phyloP scores from a whole-genome alignment of 192 early-diverging fungal genomes.

The Mycoemilia scoparia region DNA sequence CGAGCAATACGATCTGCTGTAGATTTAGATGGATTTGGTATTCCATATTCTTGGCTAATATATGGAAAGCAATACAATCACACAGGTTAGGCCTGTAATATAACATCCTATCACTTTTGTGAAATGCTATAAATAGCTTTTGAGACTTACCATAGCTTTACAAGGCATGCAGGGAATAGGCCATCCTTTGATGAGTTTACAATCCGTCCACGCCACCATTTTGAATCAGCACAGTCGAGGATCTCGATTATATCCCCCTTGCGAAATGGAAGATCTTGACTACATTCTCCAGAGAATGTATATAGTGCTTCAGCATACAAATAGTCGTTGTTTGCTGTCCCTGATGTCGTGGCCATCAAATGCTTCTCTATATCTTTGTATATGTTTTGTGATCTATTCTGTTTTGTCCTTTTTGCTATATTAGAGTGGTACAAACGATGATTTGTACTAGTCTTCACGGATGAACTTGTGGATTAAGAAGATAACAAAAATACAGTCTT shows the following conservation, averaged over 20 bases:
- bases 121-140: conserved; percentile 2
- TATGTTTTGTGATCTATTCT: too few relatives aligned
- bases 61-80: neutral
- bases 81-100: conserved; percentile 3
- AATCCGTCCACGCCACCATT: conserved; percentile 33
- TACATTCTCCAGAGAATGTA: conserved; percentile 30
- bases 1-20: conserved; percentile 27
- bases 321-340: conserved; percentile 19
- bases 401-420: too few relatives aligned
- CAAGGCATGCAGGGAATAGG: conserved; percentile 30
- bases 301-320: conserved; percentile 31
- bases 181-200: conserved; percentile 23
- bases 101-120: conserved; percentile 2
- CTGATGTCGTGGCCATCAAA: too few relatives aligned
- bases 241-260: conserved; percentile 25
- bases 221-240: conserved; percentile 28
- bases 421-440: too few relatives aligned
- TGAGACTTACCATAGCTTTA: conserved; percentile 32
- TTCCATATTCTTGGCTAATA: neutral
- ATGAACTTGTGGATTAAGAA: too few relatives aligned
- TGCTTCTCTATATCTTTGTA: too few relatives aligned
- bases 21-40: neutral
- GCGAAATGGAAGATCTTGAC: conserved; percentile 27
- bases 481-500: too few relatives aligned
- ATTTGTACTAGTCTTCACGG: too few relatives aligned